Conservation (phyloP, 768 basidiomycete genomes). For the Hydnomerulius pinastri region DNA sequence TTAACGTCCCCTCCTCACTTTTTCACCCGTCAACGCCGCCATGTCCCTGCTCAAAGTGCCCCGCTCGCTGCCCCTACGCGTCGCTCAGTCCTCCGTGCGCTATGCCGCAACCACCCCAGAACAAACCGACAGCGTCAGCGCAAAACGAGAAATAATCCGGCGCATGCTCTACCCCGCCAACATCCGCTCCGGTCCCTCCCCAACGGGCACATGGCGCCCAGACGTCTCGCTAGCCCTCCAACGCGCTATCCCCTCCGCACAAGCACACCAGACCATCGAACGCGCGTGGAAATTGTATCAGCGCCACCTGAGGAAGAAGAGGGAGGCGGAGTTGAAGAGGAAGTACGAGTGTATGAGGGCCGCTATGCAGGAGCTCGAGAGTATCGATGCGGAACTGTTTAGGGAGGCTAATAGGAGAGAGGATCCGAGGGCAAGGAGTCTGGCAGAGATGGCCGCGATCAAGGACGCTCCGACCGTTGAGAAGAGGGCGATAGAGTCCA, state of each 20-base stretch:
- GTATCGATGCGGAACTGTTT: constrained; percentile 52
- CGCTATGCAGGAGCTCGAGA: constrained; percentile 82
- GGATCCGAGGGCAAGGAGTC: constrained; percentile 67
- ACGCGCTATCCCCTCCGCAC: constrained; percentile 82
- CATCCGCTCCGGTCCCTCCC: constrained; percentile 66
- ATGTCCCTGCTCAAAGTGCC: constrained; percentile 45
- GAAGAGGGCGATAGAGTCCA: constrained; percentile 70
- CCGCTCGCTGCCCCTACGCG: constrained; percentile 35
- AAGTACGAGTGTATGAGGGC: constrained; percentile 81
- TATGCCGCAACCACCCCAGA: constrained; percentile 39
- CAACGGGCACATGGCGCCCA: constrained; percentile 82
- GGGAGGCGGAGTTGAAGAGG: constrained; percentile 66
- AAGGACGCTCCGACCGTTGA: constrained; percentile 68
- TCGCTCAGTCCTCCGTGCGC: constrained; percentile 39
- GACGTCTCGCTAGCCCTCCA: constrained; percentile 77
- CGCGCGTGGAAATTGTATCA: constrained; percentile 86
- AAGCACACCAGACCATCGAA: constrained; percentile 91
- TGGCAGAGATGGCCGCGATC: constrained; percentile 56
- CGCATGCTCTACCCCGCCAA: constrained; percentile 80
- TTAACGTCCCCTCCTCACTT: not conserved
- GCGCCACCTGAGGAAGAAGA: constrained; percentile 69
- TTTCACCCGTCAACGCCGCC: constrained; percentile 3
- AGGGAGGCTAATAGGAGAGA: constrained; percentile 73
- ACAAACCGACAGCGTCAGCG: constrained; percentile 43
- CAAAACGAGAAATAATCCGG: constrained; percentile 72